Evolutionary conservation across 2,329 filamentous ascomycete genomes (phyloP), one percentile per base, ranked within the genome.

Genomic region (Beauveria rudraprayagi): DNA sequence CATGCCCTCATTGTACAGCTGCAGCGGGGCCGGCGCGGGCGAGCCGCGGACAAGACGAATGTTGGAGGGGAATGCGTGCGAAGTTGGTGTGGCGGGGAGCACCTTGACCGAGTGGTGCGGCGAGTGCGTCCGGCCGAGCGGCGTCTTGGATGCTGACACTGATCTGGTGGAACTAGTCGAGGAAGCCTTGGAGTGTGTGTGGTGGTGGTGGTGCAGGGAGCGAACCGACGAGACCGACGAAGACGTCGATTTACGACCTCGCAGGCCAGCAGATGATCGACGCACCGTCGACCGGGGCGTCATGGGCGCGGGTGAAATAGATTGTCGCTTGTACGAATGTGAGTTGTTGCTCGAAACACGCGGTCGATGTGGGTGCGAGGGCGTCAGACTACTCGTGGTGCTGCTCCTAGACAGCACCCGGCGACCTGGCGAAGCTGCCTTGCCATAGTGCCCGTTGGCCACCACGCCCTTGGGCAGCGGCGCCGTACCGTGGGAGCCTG

Each of bases 71-170:
- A 97, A 96, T 1, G 84, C 78, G 17, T 80, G 79, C 3, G 83
- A 77, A 0, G 89, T 92, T 0, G 93, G 93, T 0, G 92, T 96
- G 0, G 91, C 90, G 1, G 94, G 93, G 3, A 97, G 84, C n/a
- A 97, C 89, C 75, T 97, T 97, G 68, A 97, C 89, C 0, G 91
- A 96, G 66, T 91, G 85, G 71, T 97, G 92, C 1, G 94, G 93
- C 3, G 88, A 92, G 26, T 90, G 85, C 16, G 83, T 83, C 41
- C 83, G 76, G 48, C 82, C 82, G 55, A 84, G 77, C 1, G 84
- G 85, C 17, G 84, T 88, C 69, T 87, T 88, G 41, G 88, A 88
- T 19, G 85, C 84, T 0, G 88, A 87, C 4, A 88, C 86, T 0
- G 88, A 88, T 24, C 86, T 87, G 63, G 87, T 89, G 5, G 89